Evolutionary conservation across 106 monocot genomes (phyloP), one percentile per base, ranked within the genome.

Genomic region (Ottelia alismoides): DNA sequence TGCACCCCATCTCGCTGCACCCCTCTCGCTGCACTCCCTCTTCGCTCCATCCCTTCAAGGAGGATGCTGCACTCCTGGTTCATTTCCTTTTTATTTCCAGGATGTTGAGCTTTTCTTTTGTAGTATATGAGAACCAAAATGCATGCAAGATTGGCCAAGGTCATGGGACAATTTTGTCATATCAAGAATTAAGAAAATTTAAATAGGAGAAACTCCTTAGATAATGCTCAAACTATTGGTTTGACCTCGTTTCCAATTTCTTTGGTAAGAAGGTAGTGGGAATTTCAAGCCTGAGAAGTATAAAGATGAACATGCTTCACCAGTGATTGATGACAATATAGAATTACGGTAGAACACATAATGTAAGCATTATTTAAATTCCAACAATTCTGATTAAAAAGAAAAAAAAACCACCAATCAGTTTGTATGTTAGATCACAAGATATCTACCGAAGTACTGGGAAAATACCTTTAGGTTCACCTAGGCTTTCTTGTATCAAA

Each of bases 61-160:
- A n/a, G n/a, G n/a, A n/a, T n/a, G n/a, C n/a, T n/a, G n/a, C n/a
- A n/a, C n/a, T n/a, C n/a, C n/a, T n/a, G n/a, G n/a, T n/a, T n/a
- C n/a, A n/a, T 25, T 74, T 74, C 10, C 35, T 63, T 2, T 26
- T 73, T 45, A 70, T 74, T 64, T 24, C 64, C 22, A 70, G 62
- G 57, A 80, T 77, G 74, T 48, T 76, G 52, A 72, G 73, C 43
- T 72, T 80, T 68, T 74, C 77, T 57, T 67, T 71, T 6, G 74
- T 55, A 28, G 40, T 16, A 43, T 7, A 16, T 43, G 65, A 62
- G 45, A 67, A 63, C 1, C 68, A 61, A 46, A 77, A 53, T 28
- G 14, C 24, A 3, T 50, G 47, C 30, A 31, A 54, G 31, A 55
- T 59, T 23, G 20, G 45, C 18, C 61, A 70, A 45, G 28, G 30